phyloP scores from a whole-genome alignment of 1,284 basidiomycete genomes.

The Sporisorium graminicola region DNA sequence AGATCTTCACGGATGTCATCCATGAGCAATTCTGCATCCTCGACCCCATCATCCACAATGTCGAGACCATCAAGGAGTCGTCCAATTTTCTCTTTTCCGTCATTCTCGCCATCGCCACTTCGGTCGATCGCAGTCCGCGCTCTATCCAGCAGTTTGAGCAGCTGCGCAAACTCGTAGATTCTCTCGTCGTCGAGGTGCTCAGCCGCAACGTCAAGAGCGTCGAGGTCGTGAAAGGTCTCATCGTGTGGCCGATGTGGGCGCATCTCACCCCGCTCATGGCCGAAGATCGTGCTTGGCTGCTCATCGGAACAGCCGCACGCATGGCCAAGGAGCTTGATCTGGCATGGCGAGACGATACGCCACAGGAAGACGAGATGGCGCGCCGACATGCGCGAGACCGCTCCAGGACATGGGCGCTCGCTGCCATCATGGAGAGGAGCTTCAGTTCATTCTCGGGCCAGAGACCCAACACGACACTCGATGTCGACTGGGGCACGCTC shows the following conservation, averaged over 20 bases:
- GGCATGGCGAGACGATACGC: slow-evolving; percentile 40
- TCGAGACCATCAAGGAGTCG: slow-evolving; percentile 41
- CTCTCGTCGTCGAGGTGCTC: slow-evolving; percentile 49
- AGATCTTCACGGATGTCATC: slow-evolving; percentile 37
- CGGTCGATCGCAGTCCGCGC: slow-evolving; percentile 42
- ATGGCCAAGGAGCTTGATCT: slow-evolving; percentile 52
- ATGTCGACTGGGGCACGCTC: slow-evolving; percentile 50
- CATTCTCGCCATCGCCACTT: slow-evolving; percentile 47
- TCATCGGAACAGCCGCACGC: slow-evolving; percentile 49
- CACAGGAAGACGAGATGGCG: slow-evolving; percentile 34
- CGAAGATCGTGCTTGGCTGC: slow-evolving; percentile 48
- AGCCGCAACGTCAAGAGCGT: slow-evolving; percentile 54
- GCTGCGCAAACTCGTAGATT: slow-evolving; percentile 43
- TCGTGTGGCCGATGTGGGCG: slow-evolving; percentile 54
- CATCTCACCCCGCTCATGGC: slow-evolving; percentile 52
- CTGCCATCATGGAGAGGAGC: slow-evolving; percentile 52
- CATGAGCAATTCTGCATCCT: slow-evolving; percentile 50
- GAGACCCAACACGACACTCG: slow-evolving; percentile 48
- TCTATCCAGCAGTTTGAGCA: slow-evolving; percentile 42
- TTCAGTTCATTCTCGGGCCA: slow-evolving; percentile 52
- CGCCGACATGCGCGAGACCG: slow-evolving; percentile 49
- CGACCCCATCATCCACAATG: slow-evolving; percentile 44
- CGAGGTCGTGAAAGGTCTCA: slow-evolving; percentile 49
- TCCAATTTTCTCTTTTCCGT: slow-evolving; percentile 55
- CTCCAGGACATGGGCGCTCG: slow-evolving; percentile 47